These are phyloP conservation scores for Vitis rotundifolia DNA, from an alignment of 164 flowering plant species.

Conservation along the genomic window DNA sequence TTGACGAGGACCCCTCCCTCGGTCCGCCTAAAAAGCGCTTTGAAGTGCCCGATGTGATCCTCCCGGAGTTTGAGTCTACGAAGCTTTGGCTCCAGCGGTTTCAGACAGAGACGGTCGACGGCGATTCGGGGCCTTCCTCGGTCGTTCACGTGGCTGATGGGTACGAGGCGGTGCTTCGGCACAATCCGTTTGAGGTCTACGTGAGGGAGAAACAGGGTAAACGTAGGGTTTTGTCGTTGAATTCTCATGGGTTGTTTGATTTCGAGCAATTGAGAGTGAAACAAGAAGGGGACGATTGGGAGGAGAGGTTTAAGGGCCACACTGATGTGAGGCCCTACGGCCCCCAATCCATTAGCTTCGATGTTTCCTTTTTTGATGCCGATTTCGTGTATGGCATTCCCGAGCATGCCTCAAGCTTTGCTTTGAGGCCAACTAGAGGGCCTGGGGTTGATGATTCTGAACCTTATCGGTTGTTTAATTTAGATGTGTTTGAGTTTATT, in stretches of 20 bases:
- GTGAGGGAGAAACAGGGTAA: slow-evolving; percentile 58
- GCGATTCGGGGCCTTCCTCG: slow-evolving; percentile 40
- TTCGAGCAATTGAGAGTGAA: slow-evolving; percentile 85
- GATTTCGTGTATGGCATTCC: slow-evolving; percentile 92
- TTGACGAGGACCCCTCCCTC: slow-evolving; percentile 67
- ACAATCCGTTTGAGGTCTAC: slow-evolving; percentile 84
- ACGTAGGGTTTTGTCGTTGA: slow-evolving; percentile 56
- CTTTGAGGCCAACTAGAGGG: slow-evolving; percentile 80
- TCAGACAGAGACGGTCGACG: slow-evolving; percentile 38
- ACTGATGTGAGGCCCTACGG: slow-evolving; percentile 88
- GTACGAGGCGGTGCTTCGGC: slow-evolving; percentile 74
- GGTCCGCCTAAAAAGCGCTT: slow-evolving; percentile 73
- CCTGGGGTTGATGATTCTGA: slow-evolving; percentile 88
- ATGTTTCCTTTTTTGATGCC: slow-evolving; percentile 88
- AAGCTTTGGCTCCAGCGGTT: slow-evolving; percentile 76
- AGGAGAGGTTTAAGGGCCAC: slow-evolving; percentile 74
- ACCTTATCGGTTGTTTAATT: slow-evolving; percentile 88
- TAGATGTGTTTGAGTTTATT: slow-evolving; percentile 89
- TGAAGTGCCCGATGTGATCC: slow-evolving; percentile 78
- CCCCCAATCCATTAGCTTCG: slow-evolving; percentile 94
- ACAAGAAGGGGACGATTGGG: slow-evolving; percentile 87
- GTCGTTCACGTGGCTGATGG: slow-evolving; percentile 57
- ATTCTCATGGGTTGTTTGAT: slow-evolving; percentile 85
- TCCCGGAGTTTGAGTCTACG: slow-evolving; percentile 46
- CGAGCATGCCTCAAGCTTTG: slow-evolving; percentile 83